phyloP scores from a whole-genome alignment of 768 basidiomycete species.

The Lentinula boryana region DNA sequence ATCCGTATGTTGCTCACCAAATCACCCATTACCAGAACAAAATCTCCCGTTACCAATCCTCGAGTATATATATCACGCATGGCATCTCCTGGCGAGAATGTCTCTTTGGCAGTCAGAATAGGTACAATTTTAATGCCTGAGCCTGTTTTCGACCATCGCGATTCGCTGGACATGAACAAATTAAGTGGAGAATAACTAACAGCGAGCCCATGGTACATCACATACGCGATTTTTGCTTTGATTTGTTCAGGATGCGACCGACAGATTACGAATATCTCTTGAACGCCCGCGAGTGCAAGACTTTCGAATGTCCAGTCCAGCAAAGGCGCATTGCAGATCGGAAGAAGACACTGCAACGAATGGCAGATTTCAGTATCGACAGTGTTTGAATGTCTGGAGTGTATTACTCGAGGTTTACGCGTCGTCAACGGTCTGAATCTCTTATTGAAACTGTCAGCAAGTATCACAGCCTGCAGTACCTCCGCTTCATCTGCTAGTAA shows the following conservation, averaged over 20 bases:
- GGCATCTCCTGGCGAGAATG: constrained; percentile 85
- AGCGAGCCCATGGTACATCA: constrained; percentile 8
- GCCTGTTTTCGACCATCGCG: constrained; percentile 79
- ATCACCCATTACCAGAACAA: constrained; percentile 87
- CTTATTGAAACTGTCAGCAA: constrained; percentile 95
- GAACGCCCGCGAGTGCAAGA: constrained; percentile 89
- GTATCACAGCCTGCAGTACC: constrained; percentile 87
- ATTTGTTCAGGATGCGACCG: constrained; percentile 86
- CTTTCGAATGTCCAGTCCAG: constrained; percentile 97
- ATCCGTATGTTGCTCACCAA: constrained; percentile 91
- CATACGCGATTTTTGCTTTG: constrained; percentile 79
- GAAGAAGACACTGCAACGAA: constrained; percentile 71
- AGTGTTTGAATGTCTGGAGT: background rate
- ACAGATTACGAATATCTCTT: constrained; percentile 94
- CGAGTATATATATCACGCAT: constrained; percentile 92
- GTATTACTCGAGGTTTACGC: constrained; percentile 76
- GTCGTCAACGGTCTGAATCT: constrained; percentile 88
- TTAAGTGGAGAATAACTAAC: constrained; percentile 7
- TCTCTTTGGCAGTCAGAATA: constrained; percentile 80
- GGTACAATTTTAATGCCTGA: constrained; percentile 80
- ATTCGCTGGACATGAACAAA: constrained; percentile 42
- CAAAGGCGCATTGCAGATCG: constrained; percentile 89
- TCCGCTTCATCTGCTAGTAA: constrained; percentile 71
- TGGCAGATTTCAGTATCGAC: constrained; percentile 5
- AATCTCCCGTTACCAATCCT: constrained; percentile 85